These are phyloP conservation scores for Silene noctiflora DNA, from an alignment of 179 eudicot species.

Conservation along the genomic window DNA sequence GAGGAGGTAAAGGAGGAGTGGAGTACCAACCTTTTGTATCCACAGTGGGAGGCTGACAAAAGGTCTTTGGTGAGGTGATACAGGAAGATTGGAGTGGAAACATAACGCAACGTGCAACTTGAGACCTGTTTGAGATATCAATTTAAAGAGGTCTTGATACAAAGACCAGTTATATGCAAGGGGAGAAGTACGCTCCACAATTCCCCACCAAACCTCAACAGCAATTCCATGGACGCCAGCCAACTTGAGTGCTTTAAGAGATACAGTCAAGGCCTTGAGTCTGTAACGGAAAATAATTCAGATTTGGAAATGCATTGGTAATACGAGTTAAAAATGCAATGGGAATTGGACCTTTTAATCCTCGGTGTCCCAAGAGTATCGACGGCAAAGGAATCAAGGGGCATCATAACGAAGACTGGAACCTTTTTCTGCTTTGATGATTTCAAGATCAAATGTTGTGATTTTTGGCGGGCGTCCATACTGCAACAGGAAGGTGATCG, in stretches of 20 bases:
- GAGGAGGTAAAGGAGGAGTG: too few relatives aligned
- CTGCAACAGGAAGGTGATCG: conserved; percentile 27
- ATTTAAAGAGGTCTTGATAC: conserved; percentile 52
- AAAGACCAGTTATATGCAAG: conserved; percentile 53
- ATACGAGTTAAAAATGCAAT: too few relatives aligned
- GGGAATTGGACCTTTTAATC: conserved; percentile 35
- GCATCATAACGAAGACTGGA: conserved; percentile 64
- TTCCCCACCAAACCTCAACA: conserved; percentile 75
- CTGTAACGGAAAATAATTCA: conserved; percentile 31
- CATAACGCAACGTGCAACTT: conserved; percentile 60
- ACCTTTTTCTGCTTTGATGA: conserved; percentile 54
- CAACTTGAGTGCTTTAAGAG: conserved; percentile 61
- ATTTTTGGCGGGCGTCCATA: conserved; percentile 62
- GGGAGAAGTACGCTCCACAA: conserved; percentile 56
- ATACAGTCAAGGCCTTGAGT: conserved; percentile 54
- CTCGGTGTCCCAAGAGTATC: conserved; percentile 48
- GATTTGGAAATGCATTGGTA: too few relatives aligned
- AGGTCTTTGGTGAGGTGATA: conserved; percentile 37
- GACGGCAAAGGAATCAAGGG: conserved; percentile 46
- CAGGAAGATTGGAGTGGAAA: conserved; percentile 52
- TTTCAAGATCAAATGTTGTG: conserved; percentile 41
- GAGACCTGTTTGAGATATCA: conserved; percentile 51
- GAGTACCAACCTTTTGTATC: conserved; percentile 47
- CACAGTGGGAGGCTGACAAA: conserved; percentile 54
- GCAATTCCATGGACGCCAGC: conserved; percentile 71